Percentiles rank a stretch among this genome's conserved stretches.
Evolutionary conservation across 768 basidiomycete genomes (phyloP).

Genomic region (Agrocybe chaxingu): DNA sequence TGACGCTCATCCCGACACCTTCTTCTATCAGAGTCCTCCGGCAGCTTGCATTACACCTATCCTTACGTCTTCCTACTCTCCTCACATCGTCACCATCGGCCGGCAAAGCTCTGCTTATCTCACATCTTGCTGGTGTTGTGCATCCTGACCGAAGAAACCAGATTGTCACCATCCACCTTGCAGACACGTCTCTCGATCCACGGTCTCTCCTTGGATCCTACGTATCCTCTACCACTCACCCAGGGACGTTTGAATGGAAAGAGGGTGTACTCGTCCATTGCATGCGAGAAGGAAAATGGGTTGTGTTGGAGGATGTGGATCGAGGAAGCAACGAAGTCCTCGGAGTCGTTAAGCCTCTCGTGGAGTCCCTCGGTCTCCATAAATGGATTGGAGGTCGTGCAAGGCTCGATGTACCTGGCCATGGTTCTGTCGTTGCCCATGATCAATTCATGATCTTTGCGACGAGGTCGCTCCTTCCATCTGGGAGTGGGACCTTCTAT

Average conservation of each 20-base stretch:
- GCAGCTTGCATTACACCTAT: slow-evolving; percentile 59
- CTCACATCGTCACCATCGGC: slow-evolving; percentile 84
- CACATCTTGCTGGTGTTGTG: slow-evolving; percentile 68
- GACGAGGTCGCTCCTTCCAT: slow-evolving; percentile 66
- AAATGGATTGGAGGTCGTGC: slow-evolving; percentile 78
- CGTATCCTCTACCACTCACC: slow-evolving; percentile 75
- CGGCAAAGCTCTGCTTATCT: slow-evolving; percentile 80
- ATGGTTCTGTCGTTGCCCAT: slow-evolving; percentile 70
- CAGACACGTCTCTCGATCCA: slow-evolving; percentile 93
- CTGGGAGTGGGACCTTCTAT: slow-evolving; percentile 45
- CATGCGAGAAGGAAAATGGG: slow-evolving; percentile 88
- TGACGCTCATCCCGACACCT: slow-evolving; percentile 58
- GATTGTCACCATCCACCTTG: slow-evolving; percentile 83
- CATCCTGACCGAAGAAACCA: slow-evolving; percentile 61
- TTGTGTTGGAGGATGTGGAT: slow-evolving; percentile 92
- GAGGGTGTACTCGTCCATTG: slow-evolving; percentile 91
- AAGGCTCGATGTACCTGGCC: slow-evolving; percentile 67
- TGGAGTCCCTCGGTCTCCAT: slow-evolving; percentile 65
- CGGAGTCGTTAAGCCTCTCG: slow-evolving; percentile 79
- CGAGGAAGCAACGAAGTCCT: slow-evolving; percentile 87
- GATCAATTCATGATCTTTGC: slow-evolving; percentile 86
- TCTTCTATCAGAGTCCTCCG: slow-evolving; percentile 59
- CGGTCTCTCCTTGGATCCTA: slow-evolving; percentile 93
- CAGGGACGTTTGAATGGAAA: slow-evolving; percentile 94
- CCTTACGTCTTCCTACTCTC: slow-evolving; percentile 72